Percentiles rank a stretch among this genome's conserved stretches.
Evolutionary conservation across 23 red algal species (phyloP).

Genomic region (Gracilaria vermiculophylla): DNA sequence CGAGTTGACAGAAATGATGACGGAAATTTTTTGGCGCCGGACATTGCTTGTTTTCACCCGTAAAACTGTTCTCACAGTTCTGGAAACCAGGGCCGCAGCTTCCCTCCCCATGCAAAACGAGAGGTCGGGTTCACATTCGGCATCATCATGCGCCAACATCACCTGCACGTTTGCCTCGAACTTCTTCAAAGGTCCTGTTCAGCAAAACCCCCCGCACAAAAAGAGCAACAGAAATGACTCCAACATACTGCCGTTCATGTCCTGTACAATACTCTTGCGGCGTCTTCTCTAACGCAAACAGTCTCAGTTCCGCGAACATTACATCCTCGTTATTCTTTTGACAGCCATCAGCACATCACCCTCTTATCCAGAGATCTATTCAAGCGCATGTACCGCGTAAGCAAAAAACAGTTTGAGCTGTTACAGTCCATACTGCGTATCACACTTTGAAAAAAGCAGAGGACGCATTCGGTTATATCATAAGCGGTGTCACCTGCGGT

Average conservation of each 20-base stretch:
- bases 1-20: too few relatives aligned
- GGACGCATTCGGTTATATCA: not conserved
- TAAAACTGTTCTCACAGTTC: too few relatives aligned
- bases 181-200: too few relatives aligned
- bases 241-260: not conserved
- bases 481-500: not conserved
- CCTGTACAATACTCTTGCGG: not conserved
- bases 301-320: not conserved
- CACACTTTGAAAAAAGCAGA: not conserved
- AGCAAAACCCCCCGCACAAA: too few relatives aligned
- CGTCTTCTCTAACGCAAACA: not conserved
- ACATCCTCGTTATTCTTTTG: not conserved
- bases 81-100: too few relatives aligned
- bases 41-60: too few relatives aligned
- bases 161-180: too few relatives aligned
- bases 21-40: too few relatives aligned
- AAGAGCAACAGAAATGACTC: not conserved
- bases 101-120: too few relatives aligned
- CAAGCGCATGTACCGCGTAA: not conserved
- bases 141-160: too few relatives aligned
- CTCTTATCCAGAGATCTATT: not conserved
- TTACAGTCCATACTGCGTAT: not conserved
- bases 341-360: not conserved
- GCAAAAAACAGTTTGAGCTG: not conserved
- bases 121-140: too few relatives aligned